These are phyloP conservation scores for Thalassiosira pacifica DNA, from an alignment of 352 stramenopile species.

Conservation along the genomic window DNA sequence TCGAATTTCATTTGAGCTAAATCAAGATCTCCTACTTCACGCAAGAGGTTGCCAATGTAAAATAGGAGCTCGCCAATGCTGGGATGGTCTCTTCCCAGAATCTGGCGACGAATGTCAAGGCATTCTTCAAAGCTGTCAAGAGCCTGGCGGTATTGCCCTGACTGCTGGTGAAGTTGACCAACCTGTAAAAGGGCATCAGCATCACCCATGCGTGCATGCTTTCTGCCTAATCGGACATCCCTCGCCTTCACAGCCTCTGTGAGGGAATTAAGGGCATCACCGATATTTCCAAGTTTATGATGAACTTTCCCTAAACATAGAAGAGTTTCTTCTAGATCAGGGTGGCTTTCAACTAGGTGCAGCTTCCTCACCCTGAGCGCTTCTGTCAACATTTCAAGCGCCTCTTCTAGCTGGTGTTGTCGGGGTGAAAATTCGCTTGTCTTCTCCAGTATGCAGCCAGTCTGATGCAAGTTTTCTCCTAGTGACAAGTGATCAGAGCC, in stretches of 20 bases:
- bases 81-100: constrained; percentile 53
- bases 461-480: constrained; percentile 66
- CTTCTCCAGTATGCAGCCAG: constrained; percentile 66
- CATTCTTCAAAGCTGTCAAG: constrained; percentile 71
- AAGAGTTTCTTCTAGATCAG: constrained; percentile 68
- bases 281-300: constrained; percentile 62
- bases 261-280: constrained; percentile 59
- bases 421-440: constrained; percentile 31
- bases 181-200: constrained; percentile 69
- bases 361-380: constrained; percentile 68
- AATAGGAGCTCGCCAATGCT: constrained; percentile 70
- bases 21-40: constrained; percentile 72
- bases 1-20: constrained; percentile 67
- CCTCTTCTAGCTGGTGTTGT: constrained; percentile 52
- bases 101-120: constrained; percentile 56
- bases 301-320: constrained; percentile 68
- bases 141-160: constrained; percentile 61
- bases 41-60: constrained; percentile 70
- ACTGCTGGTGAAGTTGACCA: constrained; percentile 71
- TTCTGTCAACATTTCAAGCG: constrained; percentile 69
- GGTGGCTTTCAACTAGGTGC: constrained; percentile 65
- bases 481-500: constrained; percentile 67
- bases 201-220: constrained; percentile 61
- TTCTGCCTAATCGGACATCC: constrained; percentile 60
- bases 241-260: constrained; percentile 60